Conservation (phyloP, 495 filamentous ascomycete genomes). For the Penicillium mononematosum region DNA sequence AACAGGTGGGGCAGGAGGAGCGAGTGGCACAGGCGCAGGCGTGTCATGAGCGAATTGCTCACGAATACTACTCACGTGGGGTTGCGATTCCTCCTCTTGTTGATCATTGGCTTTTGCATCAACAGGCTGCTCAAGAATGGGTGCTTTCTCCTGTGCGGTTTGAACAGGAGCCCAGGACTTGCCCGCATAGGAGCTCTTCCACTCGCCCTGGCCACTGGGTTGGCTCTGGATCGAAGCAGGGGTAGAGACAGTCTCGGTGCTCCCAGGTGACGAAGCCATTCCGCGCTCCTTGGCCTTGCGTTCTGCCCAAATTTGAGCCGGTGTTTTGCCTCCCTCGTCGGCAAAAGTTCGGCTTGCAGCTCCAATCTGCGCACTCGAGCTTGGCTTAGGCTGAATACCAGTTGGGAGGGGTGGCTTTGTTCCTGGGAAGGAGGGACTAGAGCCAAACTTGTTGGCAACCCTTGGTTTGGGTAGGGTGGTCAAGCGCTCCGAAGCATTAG, state of each 20-base stretch:
- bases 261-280: conserved; percentile 35
- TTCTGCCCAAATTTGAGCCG: conserved; percentile 95
- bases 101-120: conserved; percentile 54
- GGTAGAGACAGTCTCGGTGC: conserved; percentile 38
- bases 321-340: conserved; percentile 91
- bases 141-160: conserved; percentile 63
- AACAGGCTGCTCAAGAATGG: conserved; percentile 53
- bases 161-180: conserved; percentile 86
- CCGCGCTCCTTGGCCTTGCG: conserved; percentile 83
- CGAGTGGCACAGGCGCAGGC: conserved; percentile 40
- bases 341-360: conserved; percentile 89
- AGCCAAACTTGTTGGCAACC: conserved; percentile 80
- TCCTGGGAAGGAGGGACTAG: conserved; percentile 67
- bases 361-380: conserved; percentile 61
- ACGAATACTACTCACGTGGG: conserved; percentile 64
- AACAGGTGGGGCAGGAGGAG: conserved; percentile 20
- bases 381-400: conserved; percentile 53
- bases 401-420: conserved; percentile 84
- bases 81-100: conserved; percentile 50
- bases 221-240: conserved; percentile 55
- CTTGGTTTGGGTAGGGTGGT: conserved; percentile 92
- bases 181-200: conserved; percentile 86
- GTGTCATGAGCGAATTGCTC: conserved; percentile 72
- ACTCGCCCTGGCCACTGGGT: conserved; percentile 67
- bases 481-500: conserved; percentile 71